Conservation (phyloP, 306 rosid species). For the Ammopiptanthus mongolicus region DNA sequence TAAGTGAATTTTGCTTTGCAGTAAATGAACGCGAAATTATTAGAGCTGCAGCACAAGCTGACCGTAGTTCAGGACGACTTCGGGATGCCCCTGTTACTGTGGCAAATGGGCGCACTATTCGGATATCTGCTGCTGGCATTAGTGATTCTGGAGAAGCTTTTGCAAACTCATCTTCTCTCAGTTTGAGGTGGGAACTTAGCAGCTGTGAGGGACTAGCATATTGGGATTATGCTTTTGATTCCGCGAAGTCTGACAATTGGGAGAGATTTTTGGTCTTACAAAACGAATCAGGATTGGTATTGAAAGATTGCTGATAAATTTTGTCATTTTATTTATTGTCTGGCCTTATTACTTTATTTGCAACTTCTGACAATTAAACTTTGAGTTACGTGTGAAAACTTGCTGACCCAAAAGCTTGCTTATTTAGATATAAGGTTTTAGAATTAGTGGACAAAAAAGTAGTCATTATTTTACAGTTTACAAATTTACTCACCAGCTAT, state of each 20-base stretch:
- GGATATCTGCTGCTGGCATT: conserved; percentile 77
- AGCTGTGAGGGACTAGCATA: conserved; percentile 68
- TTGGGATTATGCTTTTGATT: conserved; percentile 59
- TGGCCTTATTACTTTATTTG: not conserved
- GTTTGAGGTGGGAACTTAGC: conserved; percentile 78
- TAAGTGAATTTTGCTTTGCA: conserved; percentile 38
- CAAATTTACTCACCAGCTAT: not conserved
- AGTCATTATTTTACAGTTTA: not conserved
- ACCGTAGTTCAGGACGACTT: conserved; percentile 46
- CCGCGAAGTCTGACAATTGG: conserved; percentile 49
- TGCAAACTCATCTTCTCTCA: conserved; percentile 87
- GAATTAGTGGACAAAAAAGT: not conserved
- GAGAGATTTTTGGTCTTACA: conserved; percentile 81
- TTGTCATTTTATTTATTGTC: conserved; percentile 14
- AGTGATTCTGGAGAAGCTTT: conserved; percentile 65
- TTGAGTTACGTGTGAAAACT: conserved; percentile 5
- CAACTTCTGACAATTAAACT: not conserved
- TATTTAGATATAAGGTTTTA: not conserved
- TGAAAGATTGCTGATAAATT: conserved; percentile 9
- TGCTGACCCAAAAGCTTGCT: not conserved
- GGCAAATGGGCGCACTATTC: conserved; percentile 76
- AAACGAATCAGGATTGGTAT: conserved; percentile 86
- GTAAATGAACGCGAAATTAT: conserved; percentile 55
- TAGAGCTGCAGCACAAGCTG: conserved; percentile 62
- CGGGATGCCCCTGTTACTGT: conserved; percentile 63